Conservation (phyloP, 768 basidiomycete genomes). For the Megacollybia marginata region DNA sequence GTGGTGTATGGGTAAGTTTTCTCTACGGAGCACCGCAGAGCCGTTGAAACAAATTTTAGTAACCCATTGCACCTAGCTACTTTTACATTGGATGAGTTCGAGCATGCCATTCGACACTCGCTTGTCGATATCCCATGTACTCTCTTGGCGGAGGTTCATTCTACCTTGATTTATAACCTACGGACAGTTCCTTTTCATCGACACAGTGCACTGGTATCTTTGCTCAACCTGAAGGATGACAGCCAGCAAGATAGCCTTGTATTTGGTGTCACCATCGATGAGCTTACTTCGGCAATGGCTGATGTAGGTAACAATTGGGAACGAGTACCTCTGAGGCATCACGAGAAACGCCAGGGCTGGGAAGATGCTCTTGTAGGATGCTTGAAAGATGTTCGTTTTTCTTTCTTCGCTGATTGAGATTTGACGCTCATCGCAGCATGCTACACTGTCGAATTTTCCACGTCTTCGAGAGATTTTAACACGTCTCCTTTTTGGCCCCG, state of each 20-base stretch:
- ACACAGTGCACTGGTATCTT: constrained; percentile 67
- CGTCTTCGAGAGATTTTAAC: constrained; percentile 65
- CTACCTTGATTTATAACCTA: constrained; percentile 81
- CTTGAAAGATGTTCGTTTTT: constrained; percentile 72
- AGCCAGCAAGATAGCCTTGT: constrained; percentile 36
- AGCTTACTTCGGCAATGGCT: constrained; percentile 61
- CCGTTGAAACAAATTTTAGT: constrained; percentile 30
- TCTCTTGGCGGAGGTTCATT: constrained; percentile 84
- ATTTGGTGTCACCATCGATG: constrained; percentile 54
- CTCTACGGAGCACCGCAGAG: background rate
- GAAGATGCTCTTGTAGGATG: constrained; percentile 87
- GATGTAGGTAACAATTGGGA: constrained; percentile 87
- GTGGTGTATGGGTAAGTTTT: constrained; percentile 84
- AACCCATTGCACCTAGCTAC: constrained; percentile 82
- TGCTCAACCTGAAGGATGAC: constrained; percentile 40
- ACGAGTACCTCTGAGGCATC: constrained; percentile 61
- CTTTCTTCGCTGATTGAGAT: background rate
- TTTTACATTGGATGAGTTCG: constrained; percentile 91
- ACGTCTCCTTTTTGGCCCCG: constrained; percentile 65
- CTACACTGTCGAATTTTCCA: constrained; percentile 65
- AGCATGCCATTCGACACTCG: constrained; percentile 77
- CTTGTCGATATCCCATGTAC: constrained; percentile 60
- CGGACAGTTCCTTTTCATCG: constrained; percentile 75
- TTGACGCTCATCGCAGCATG: constrained; percentile 45
- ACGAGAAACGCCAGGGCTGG: constrained; percentile 81